phyloP scores from a whole-genome alignment of 345 rosid species.

The Rhodamnia rubescens region DNA sequence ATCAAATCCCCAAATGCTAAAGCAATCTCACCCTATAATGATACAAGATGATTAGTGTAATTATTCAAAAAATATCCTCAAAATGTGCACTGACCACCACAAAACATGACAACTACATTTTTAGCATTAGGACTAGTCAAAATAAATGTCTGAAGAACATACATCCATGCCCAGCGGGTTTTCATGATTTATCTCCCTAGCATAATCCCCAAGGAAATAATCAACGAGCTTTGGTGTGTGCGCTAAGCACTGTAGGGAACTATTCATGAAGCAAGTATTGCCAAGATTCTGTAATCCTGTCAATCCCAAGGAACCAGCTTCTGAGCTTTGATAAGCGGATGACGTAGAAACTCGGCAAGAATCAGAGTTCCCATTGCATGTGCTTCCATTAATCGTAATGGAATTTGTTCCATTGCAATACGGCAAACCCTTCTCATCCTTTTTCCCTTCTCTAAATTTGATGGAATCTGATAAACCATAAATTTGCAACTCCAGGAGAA shows the following conservation, averaged over 20 bases:
- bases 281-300: conserved; percentile 97
- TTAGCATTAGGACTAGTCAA: background rate
- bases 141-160: conserved; percentile 9
- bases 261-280: conserved; percentile 98
- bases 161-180: conserved; percentile 97
- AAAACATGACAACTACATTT: background rate
- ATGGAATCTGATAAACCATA: conserved; percentile 93
- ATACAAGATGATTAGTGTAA: background rate
- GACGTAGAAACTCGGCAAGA: conserved; percentile 29
- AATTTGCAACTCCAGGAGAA: conserved; percentile 80
- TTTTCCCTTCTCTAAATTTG: conserved; percentile 65
- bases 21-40: conserved; percentile 87
- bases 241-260: conserved; percentile 91
- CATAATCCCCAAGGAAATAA: conserved; percentile 88
- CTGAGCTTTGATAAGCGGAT: conserved; percentile 49
- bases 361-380: conserved; percentile 36
- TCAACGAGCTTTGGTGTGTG: conserved; percentile 98
- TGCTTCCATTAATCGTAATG: conserved; percentile 35
- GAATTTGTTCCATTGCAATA: conserved; percentile 35
- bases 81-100: background rate
- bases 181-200: conserved; percentile 71
- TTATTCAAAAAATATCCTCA: background rate
- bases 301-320: conserved; percentile 90
- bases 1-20: conserved; percentile 86
- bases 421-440: conserved; percentile 45